Conservation (phyloP, 352 stramenopile species). For the Globisporangium echinulatum region DNA sequence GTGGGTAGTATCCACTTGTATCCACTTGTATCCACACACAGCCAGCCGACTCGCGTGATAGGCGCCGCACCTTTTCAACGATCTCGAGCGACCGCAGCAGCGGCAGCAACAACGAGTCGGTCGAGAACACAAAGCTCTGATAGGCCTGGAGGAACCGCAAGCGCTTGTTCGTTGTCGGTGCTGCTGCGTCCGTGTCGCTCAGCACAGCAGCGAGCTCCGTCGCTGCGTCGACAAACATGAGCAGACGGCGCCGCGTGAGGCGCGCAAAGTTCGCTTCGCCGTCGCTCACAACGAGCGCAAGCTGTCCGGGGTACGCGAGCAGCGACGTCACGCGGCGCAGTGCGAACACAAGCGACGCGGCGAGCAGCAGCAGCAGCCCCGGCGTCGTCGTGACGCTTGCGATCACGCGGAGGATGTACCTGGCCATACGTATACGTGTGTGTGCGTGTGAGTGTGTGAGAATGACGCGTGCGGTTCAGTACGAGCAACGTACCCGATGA, state of each 20-base stretch:
- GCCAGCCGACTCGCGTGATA: no score
- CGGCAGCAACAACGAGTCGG: conserved; percentile 58
- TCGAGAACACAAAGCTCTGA: conserved; percentile 60
- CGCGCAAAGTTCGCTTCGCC: conserved; percentile 72
- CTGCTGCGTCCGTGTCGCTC: conserved; percentile 14
- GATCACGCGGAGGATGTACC: conserved; percentile 46
- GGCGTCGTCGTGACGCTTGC: conserved; percentile 38
- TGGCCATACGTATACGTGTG: conserved; percentile 4
- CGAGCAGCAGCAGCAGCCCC: conserved; percentile 46
- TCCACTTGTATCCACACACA: no score
- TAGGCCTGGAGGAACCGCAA: conserved; percentile 57
- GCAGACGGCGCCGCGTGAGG: conserved; percentile 59
- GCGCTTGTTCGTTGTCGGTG: conserved; percentile 10
- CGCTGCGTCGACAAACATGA: conserved; percentile 58
- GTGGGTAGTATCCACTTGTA: neutral
- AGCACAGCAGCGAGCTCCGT: conserved; percentile 43
- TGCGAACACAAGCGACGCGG: conserved; percentile 19
- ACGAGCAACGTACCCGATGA: conserved; percentile 26
- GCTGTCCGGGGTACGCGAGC: conserved; percentile 67
- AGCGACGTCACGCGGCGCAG: conserved; percentile 49
- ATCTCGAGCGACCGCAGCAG: conserved; percentile 49
- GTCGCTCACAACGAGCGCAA: conserved; percentile 73
- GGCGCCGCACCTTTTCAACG: conserved; percentile 21
- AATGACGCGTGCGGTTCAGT: neutral
- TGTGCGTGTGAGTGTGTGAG: neutral